Conservation (phyloP, 129 eudicot genomes). For the Calendula officinalis region DNA sequence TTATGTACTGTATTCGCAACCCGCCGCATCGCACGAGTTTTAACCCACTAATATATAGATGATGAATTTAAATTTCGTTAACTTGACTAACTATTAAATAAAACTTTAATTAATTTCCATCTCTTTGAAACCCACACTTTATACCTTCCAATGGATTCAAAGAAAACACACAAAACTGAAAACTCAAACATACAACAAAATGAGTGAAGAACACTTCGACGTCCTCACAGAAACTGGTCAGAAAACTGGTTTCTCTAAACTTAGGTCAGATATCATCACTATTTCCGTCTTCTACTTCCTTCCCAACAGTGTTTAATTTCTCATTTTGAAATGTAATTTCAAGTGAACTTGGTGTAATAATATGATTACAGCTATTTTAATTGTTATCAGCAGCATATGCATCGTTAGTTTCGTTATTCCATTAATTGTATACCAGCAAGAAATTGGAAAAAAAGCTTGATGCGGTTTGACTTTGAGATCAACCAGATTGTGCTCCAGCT, state of each 20-base stretch:
- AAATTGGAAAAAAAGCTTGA: background rate
- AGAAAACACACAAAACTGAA: background rate
- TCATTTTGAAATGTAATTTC: background rate
- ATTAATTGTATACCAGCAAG: background rate
- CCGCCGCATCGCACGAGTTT: no score
- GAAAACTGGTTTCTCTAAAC: constrained; percentile 68
- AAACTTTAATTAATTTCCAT: background rate
- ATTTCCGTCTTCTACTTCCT: background rate
- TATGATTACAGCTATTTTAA: background rate
- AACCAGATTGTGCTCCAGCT: background rate
- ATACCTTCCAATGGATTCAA: background rate
- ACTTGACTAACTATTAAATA: no score
- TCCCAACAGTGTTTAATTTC: background rate
- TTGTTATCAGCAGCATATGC: background rate
- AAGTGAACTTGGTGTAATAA: background rate
- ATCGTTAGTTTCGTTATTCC: background rate
- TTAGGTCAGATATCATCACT: constrained; percentile 41
- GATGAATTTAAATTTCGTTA: no score
- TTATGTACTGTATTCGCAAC: no score
- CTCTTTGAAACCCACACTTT: background rate
- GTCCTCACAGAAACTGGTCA: constrained; percentile 67
- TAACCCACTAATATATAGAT: no score
- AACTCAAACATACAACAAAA: background rate
- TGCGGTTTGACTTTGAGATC: background rate
- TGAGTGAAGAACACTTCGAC: constrained; percentile 67